Evolutionary conservation across 768 basidiomycete genomes (phyloP), one percentile per base, ranked within the genome.

Genomic region (Leccinum subtestaceum): DNA sequence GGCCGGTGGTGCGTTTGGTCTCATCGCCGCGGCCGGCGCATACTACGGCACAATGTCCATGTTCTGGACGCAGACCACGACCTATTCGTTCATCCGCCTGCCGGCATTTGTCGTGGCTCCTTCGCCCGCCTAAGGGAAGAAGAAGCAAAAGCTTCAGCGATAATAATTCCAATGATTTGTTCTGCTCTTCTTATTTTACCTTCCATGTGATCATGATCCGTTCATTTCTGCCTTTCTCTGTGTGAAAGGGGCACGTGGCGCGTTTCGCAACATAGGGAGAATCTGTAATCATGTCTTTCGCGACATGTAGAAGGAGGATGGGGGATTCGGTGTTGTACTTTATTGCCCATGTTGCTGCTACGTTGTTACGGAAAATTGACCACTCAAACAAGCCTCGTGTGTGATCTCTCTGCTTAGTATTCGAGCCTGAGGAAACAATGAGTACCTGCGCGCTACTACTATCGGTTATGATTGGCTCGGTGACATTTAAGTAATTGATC

Each of bases 11-110:
- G 60, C 55, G 11, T 52, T 72, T 21, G 69, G 69, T 51, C 15
- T 72, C 47, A 23, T 71, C 27, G 69, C 71, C 11, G 55, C 69
- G 9, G 70, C 65, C 10, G 69, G 71, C 10, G 67, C 70, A 55
- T 72, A 68, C 69, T 70, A 72, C 15, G 69, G 62, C 4, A 58
- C 69, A 17, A 5, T 70, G 34, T 65, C 70, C 13, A 51, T 59
- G 55, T 66, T 70, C 51, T 70, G 71, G 71, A 72, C 70, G 6
- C 66, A 72, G 52, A 64, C 70, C 29, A 68, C 71, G 9, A 71
- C 70, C 1, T 57, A 15, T 32, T 70, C 66, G 13, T 68, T 66
- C 49, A 70, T 72, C 25, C 71, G 61, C 17, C 57, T 70, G 10
- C 69, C 69, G 4, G 66, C 60, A 40, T 11, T 70, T 23, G 36